Base-by-base conservation (phyloP, 495 filamentous ascomycete genomes). In the Annulohypoxylon stygium region DNA sequence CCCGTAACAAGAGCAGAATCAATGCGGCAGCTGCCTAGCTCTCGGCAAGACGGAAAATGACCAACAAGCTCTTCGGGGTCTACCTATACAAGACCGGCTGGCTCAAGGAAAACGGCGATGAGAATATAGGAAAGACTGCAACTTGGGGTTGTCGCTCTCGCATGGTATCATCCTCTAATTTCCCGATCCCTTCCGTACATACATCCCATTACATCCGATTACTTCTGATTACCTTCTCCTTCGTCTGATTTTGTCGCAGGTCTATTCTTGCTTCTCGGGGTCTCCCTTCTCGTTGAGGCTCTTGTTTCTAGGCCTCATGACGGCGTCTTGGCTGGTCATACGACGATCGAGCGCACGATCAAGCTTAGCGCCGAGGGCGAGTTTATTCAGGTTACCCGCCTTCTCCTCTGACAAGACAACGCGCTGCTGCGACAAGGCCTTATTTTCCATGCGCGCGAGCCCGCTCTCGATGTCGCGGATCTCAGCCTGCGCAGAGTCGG, bases 351-450 rank as follows among this genome's bases (percentile, higher is more conserved):
- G 89, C 11, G 96, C 96, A 43, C 96, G 90, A 79, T 99, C 96
- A 45, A 98, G 87, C 83, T 98, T 98, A 43, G 96, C 95, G 50
- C 94, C 92, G 47, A 98, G 86, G 33, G 95, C 95, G 65, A 98
- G 84, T 82, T 97, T 97, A 81, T 90, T 93, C 76, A 97, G 81
- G 79, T 93, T 92, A 70, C 93, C 93, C 57, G 85, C 90, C 86
- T 98, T 97, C 81, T 97, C 90, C 41, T 88, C 85, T 67, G 86
- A 92, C 23, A 94, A 90, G 53, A 91, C 87, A 78, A 97, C 97
- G 67, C 96, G 92, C 83, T 99, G 96, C 67, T 90, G 86, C 69
- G 87, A 83, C 34, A 98, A 88, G 30, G 91, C 92, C 79, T 93
- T 93, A 86, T 97, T 95, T 79, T 98, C 94, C 74, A 99, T 89